Evolutionary conservation across 495 filamentous ascomycete species (phyloP).

Genomic region (Chaetomidium leptoderma): DNA sequence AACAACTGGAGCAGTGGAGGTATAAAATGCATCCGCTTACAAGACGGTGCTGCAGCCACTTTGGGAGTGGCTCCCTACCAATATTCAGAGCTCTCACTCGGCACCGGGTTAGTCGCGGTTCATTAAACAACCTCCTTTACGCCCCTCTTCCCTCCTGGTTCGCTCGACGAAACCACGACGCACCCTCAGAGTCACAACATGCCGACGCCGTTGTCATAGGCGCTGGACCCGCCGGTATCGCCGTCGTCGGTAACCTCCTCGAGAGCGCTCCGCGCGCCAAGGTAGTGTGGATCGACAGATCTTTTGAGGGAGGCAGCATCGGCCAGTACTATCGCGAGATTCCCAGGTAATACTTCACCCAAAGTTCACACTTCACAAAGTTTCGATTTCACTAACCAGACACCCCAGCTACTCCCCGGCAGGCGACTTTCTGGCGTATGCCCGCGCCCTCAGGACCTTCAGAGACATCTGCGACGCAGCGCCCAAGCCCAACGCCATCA

Average conservation of each 20-base stretch:
- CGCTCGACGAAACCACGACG: neutral
- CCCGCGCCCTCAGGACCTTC: slow-evolving; percentile 14
- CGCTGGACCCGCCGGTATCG: slow-evolving; percentile 27
- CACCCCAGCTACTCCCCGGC: slow-evolving; percentile 22
- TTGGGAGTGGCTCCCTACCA: neutral
- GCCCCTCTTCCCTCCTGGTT: neutral
- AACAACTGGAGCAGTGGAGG: neutral
- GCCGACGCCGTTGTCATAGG: slow-evolving; percentile 25
- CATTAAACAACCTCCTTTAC: neutral
- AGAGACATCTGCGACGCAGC: slow-evolving; percentile 12
- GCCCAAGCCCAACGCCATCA: slow-evolving; percentile 15
- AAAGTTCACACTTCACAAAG: neutral
- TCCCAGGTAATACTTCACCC: too few species aligned
- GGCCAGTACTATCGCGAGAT: slow-evolving; percentile 17
- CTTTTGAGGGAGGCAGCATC: slow-evolving; percentile 21
- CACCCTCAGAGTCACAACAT: neutral
- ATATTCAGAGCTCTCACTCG: neutral
- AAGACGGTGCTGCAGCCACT: slow-evolving; percentile 7
- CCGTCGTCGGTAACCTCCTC: slow-evolving; percentile 27
- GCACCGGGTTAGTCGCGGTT: neutral
- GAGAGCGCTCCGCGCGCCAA: slow-evolving; percentile 12
- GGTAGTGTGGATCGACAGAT: slow-evolving; percentile 25
- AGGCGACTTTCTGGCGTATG: slow-evolving; percentile 20
- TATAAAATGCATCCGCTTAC: slow-evolving; percentile 11
- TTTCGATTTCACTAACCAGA: neutral